phyloP scores from a whole-genome alignment of 176 grass and related monocot species.

The Puya raimondii region DNA sequence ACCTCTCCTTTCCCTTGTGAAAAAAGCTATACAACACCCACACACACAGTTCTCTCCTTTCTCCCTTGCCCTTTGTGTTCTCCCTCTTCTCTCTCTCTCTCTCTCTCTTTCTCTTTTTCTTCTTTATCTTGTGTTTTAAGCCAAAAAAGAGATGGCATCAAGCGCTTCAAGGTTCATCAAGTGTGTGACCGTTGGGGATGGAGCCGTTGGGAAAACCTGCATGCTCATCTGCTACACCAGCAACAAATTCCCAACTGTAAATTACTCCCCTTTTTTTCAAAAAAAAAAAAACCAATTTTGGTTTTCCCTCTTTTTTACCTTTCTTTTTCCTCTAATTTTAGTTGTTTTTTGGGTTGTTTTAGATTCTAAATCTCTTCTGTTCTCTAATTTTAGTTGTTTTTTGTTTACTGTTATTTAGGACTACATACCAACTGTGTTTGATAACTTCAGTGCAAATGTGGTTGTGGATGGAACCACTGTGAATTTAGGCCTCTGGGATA shows the following conservation, averaged over 20 bases:
- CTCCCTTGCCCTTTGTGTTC: background rate
- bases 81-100: slow-evolving; percentile 3
- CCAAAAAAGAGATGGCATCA: slow-evolving; percentile 41
- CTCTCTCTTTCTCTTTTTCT: background rate
- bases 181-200: slow-evolving; percentile 97
- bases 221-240: slow-evolving; percentile 99
- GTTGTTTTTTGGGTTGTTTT: background rate
- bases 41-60: background rate
- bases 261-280: background rate
- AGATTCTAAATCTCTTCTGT: background rate
- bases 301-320: background rate
- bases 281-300: background rate
- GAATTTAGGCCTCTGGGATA: slow-evolving; percentile 95
- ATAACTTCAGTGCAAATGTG: slow-evolving; percentile 92
- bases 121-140: slow-evolving; percentile 16
- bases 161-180: slow-evolving; percentile 93
- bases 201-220: slow-evolving; percentile 92
- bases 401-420: slow-evolving; percentile 32
- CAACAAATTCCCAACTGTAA: slow-evolving; percentile 96
- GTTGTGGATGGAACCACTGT: slow-evolving; percentile 77
- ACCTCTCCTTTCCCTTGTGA: background rate
- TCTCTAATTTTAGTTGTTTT: too few relatives aligned
- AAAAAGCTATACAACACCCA: background rate
- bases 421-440: slow-evolving; percentile 87
- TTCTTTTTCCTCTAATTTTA: background rate